A percentile compares a stretch with the other conserved stretches of the same genome.
Conservation (phyloP, 2,329 filamentous ascomycete genomes). For the Botryosphaeria dothidea region DNA sequence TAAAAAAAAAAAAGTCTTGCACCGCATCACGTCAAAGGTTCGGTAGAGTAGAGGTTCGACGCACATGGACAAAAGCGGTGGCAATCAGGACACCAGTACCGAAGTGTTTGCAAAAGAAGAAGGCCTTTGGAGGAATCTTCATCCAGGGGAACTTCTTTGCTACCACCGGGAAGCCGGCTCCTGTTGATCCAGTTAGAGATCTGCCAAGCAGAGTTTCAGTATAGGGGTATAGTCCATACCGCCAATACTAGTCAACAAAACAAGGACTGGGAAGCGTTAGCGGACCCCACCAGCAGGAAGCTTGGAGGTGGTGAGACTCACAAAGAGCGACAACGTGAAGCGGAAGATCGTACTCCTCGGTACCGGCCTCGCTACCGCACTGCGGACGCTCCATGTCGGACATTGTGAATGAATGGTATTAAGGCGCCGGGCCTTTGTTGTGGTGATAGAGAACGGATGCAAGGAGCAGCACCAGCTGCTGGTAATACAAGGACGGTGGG, state of each 20-base stretch:
- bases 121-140: conserved; percentile 58
- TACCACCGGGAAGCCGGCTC: conserved; percentile 39
- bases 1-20: not conserved
- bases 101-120: conserved; percentile 63
- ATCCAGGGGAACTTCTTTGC: conserved; percentile 57
- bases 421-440: conserved; percentile 24
- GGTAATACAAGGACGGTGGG: not conserved
- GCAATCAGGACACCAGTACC: conserved; percentile 82
- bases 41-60: conserved; percentile 20
- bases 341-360: conserved; percentile 36
- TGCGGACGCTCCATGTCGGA: conserved; percentile 32
- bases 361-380: conserved; percentile 34
- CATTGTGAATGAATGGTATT: conserved; percentile 29
- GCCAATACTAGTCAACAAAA: conserved; percentile 38
- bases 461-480: conserved; percentile 12
- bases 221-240: conserved; percentile 22
- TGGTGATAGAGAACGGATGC: not conserved
- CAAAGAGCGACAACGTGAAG: conserved; percentile 41
- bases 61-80: conserved; percentile 75
- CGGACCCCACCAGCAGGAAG: not conserved
- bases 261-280: conserved; percentile 36
- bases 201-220: not conserved
- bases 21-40: conserved; percentile 7
- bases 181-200: not conserved
- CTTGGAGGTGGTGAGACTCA: conserved; percentile 26